Base-by-base conservation (phyloP, 305 asterid genomes). In the Stenogyne calaminthoides region DNA sequence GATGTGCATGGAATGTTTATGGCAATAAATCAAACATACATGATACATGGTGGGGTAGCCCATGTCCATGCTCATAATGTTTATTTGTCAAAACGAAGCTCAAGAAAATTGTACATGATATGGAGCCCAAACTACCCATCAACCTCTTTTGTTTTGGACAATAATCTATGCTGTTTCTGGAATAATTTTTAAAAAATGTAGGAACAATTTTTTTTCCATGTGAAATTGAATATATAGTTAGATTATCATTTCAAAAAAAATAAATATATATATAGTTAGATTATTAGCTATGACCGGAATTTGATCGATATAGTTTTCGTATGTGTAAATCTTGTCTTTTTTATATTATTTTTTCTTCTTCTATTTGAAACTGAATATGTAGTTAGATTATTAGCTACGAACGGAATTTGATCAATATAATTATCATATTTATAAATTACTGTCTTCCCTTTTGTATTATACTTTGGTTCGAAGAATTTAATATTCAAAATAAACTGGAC, bases 81-180 rank as follows among this genome's bases (percentile, higher is more conserved):
- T 64, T 27, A 25, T 60, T 27, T 54, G 61, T 4, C 6, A 49
- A 29, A 19, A 4, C 0, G 9, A 34, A 11, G 4, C 5, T 27
- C 7, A 39, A 22, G n/a, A 14, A 52, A n/a, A 44, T 56, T 44
- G 63, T 57, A 74, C 69, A 67, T 74, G 44, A 36, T 32, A 75
- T 75, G 79, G 75, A 59, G 70, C 79, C 70, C 74, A 67, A 69
- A 54, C 49, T 69, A 15, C 10, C 44, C 44, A 69, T 47, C 46
- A 34, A 67, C 15, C 64, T 57, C 69, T 75, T 68, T 68, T 67
- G 57, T 57, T 62, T 49, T 57, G 34, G 55, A 66, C 69, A 57
- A 7, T 56, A 54, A 19, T 14, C 14, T 54, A 16, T 63, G 58
- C 32, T 44, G 32, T 34, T 57, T 69, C 54, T 39, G 52, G 66